phyloP scores from a whole-genome alignment of 768 basidiomycete species.

The Mycena pura region DNA sequence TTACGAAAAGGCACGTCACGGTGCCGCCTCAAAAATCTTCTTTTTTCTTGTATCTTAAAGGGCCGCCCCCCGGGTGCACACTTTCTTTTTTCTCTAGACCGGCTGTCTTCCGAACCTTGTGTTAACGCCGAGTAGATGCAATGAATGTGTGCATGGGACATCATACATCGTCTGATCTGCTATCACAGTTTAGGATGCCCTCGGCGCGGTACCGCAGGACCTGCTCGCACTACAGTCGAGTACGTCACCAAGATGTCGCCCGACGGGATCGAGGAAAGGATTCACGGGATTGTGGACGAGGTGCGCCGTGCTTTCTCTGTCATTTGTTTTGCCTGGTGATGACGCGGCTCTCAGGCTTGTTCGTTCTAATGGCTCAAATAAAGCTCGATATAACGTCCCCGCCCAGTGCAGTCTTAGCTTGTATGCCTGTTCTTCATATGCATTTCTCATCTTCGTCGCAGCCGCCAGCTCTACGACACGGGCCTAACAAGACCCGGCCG shows the following conservation, averaged over 20 bases:
- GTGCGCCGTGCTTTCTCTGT: background rate
- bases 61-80: too few species aligned
- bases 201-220: constrained; percentile 2
- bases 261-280: constrained; percentile 21
- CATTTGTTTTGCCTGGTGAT: too few species aligned
- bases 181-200: background rate
- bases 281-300: constrained; percentile 18
- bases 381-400: constrained; percentile 20
- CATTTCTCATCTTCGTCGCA: too few species aligned
- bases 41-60: too few species aligned
- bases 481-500: constrained; percentile 19
- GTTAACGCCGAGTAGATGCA: too few species aligned
- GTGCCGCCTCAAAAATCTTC: too few species aligned
- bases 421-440: background rate
- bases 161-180: background rate
- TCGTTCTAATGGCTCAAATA: background rate
- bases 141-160: too few species aligned
- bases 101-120: too few species aligned
- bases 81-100: too few species aligned
- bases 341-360: too few species aligned
- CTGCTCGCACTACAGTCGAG: constrained; percentile 11
- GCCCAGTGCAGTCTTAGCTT: constrained; percentile 7
- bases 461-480: constrained; percentile 26
- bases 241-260: constrained; percentile 5
- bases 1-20: too few species aligned